A percentile compares a stretch with the other conserved stretches of the same genome.
Conservation (phyloP, 1,139 yeast genomes). For the Scheffersomyces insectosa region DNA sequence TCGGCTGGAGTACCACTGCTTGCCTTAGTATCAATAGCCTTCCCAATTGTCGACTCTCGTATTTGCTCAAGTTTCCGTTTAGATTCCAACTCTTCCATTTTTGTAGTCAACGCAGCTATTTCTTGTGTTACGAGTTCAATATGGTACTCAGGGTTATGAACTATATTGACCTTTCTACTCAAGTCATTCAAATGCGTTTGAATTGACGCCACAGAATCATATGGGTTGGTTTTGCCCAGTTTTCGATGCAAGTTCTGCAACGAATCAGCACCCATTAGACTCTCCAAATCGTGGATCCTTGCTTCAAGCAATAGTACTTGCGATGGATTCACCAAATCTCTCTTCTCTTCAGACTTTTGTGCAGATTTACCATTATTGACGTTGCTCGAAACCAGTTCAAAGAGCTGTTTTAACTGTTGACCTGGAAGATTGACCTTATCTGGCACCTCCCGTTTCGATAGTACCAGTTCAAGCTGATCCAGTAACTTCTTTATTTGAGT, state of each 20-base stretch:
- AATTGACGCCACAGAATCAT: conserved; percentile 14
- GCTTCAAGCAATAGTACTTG: conserved; percentile 23
- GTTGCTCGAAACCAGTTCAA: background rate
- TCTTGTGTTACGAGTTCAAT: conserved; percentile 21
- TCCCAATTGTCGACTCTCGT: background rate
- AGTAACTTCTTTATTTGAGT: background rate
- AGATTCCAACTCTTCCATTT: conserved; percentile 17
- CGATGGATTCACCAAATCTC: conserved; percentile 7
- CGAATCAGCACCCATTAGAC: conserved; percentile 18
- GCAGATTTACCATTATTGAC: background rate
- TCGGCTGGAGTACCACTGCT: conserved; percentile 7
- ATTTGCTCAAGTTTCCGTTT: conserved; percentile 16
- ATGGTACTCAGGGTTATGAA: conserved; percentile 37
- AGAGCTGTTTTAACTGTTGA: background rate
- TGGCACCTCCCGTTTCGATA: background rate
- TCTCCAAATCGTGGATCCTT: conserved; percentile 24
- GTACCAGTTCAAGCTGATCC: conserved; percentile 1
- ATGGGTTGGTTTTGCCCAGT: conserved; percentile 1
- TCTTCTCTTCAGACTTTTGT: background rate
- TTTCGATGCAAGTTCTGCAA: conserved; percentile 3
- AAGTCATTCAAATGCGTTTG: conserved; percentile 34
- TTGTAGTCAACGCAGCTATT: conserved; percentile 17
- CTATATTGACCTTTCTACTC: conserved; percentile 34
- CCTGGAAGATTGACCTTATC: background rate
- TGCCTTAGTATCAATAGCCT: background rate